phyloP scores from a whole-genome alignment of 2,329 filamentous ascomycete species.

The Akanthomyces lecanii region DNA sequence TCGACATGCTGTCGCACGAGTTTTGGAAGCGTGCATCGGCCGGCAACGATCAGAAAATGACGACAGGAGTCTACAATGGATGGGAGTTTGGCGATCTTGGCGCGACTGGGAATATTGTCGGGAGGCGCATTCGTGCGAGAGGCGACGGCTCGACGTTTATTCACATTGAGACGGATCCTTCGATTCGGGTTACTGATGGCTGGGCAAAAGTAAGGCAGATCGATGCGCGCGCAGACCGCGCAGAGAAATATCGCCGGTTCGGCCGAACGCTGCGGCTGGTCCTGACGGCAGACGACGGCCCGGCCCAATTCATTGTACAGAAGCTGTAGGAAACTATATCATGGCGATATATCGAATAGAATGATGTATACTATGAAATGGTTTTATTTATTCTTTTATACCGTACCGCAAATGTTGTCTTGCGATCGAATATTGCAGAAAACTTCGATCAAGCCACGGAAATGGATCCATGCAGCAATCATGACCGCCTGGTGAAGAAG shows the following conservation, averaged over 20 bases:
- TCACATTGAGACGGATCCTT: slow-evolving; percentile 8
- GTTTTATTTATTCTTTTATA: too few species aligned
- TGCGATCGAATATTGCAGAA: too few species aligned
- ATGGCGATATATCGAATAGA: neutral
- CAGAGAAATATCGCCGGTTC: slow-evolving; percentile 4
- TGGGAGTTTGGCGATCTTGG: slow-evolving; percentile 11
- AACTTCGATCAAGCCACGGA: too few species aligned
- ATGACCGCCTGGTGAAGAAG: too few species aligned
- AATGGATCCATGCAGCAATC: too few species aligned
- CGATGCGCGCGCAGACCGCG: neutral
- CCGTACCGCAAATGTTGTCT: too few species aligned
- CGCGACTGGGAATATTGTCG: slow-evolving; percentile 9
- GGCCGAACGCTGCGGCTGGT: neutral
- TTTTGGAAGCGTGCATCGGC: neutral
- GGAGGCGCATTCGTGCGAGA: neutral
- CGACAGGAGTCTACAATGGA: slow-evolving; percentile 9
- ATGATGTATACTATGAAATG: neutral
- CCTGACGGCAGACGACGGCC: neutral
- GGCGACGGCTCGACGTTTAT: slow-evolving; percentile 7
- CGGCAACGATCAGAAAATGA: slow-evolving; percentile 2
- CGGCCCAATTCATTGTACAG: neutral
- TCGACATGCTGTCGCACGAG: slow-evolving; percentile 8
- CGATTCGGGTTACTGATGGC: slow-evolving; percentile 3
- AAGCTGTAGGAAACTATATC: neutral
- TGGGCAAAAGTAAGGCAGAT: slow-evolving; percentile 9